Evolutionary conservation across 2,329 filamentous ascomycete genomes (phyloP), one percentile per base, ranked within the genome.

Genomic region (Alternaria ethzedia): DNA sequence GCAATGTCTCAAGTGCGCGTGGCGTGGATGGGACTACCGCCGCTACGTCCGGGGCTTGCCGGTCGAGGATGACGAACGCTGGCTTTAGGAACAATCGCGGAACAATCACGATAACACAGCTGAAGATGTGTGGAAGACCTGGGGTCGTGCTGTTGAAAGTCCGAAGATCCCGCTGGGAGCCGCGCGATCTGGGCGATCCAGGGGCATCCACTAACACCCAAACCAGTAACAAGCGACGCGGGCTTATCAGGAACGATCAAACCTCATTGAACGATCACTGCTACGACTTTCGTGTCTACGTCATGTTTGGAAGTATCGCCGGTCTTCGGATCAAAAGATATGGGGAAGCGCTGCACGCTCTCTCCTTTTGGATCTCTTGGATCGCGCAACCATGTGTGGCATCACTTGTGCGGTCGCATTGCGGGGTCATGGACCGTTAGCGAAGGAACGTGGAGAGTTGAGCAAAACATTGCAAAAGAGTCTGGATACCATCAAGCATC

Each of bases 401-500:
- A 69, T 69, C 47, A 65, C 61, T 49, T 69, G 64, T 55, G 62
- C 57, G 9, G 64, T 67, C 46, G 63, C 67, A 36, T 36, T 69
- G 57, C 62, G 57, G 49, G 67, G 65, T 28, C 62, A 67, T 45
- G 62, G 54, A 25, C 59, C 62, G 13, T 45, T 67, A 17, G 54
- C 54, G 17, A 46, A 28, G 28, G 43, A 61, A 17, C 55, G 55
- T 13, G 49, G n/a, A 3, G 55, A 47, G 30, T 26, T 69, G 44
- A 64, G 62, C 43, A 63, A 45, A n/a, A 59, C 60, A 10, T 11
- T 71, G 20, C 54, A 69, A n/a, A 49, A 64, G 20, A 69, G 66
- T 21, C 49, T 71, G 20, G 59, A 69, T n/a, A 63, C 32, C 4
- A 70, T 84, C 64, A 75, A 78, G 23, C 82, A 84, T 69, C 81